phyloP scores from a whole-genome alignment of 441 rosid genomes.

The Gossypium davidsonii region DNA sequence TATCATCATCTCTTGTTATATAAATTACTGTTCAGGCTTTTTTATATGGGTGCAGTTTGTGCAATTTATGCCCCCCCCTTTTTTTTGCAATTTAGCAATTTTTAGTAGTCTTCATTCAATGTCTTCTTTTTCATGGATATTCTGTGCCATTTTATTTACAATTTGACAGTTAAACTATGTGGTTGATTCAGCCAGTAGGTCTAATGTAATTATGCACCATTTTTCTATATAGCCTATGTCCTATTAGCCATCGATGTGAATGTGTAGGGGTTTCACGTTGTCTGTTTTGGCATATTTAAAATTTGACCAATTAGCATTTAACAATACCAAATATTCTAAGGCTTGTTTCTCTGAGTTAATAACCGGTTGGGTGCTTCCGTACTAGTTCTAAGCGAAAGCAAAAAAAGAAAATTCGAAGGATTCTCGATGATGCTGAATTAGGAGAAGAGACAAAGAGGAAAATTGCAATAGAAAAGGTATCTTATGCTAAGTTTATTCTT shows the following conservation, averaged over 20 bases:
- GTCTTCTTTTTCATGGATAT: background rate
- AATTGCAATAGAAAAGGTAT: slow-evolving; percentile 97
- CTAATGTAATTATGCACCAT: background rate
- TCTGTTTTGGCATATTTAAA: background rate
- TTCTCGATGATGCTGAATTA: slow-evolving; percentile 95
- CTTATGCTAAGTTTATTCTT: slow-evolving; percentile 17
- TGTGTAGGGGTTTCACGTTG: background rate
- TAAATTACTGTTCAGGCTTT: background rate
- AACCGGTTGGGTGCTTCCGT: slow-evolving; percentile 24
- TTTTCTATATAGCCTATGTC: background rate
- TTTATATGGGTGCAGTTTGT: background rate
- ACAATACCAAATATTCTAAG: background rate
- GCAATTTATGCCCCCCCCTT: background rate
- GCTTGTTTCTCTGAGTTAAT: slow-evolving; percentile 19
- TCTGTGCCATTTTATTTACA: background rate
- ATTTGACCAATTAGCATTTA: slow-evolving; percentile 3
- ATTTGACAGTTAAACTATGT: background rate
- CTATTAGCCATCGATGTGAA: background rate
- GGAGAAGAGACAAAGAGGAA: slow-evolving; percentile 97
- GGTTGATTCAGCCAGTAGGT: background rate
- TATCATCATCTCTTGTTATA: background rate
- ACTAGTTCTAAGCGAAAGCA: slow-evolving; percentile 59
- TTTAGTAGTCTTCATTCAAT: background rate
- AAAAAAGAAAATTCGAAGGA: slow-evolving; percentile 89
- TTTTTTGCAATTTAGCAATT: background rate